These are phyloP conservation scores for Pythium vanterpoolii DNA, from an alignment of 352 stramenopile genomes.

Conservation along the genomic window DNA sequence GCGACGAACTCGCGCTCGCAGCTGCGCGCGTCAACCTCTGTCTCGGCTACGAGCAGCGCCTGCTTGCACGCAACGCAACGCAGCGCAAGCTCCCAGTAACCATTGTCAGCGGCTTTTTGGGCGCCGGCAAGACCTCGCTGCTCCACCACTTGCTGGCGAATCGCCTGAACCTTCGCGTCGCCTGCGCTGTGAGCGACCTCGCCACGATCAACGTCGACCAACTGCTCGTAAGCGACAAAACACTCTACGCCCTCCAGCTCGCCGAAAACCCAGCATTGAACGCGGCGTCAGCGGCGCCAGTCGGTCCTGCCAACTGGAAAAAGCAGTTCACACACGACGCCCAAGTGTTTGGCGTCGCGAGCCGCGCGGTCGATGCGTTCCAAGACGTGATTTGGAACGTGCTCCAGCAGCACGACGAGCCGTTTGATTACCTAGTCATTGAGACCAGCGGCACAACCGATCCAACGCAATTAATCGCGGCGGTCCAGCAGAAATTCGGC, in stretches of 20 bases:
- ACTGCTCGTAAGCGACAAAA: constrained; percentile 47
- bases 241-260: constrained; percentile 17
- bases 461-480: constrained; percentile 57
- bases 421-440: constrained; percentile 76
- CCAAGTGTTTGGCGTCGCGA: constrained; percentile 33
- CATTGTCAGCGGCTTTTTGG: constrained; percentile 65
- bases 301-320: constrained; percentile 8
- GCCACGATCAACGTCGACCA: constrained; percentile 69
- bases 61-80: constrained; percentile 49
- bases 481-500: constrained; percentile 71
- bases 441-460: constrained; percentile 77
- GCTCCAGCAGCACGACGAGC: constrained; percentile 38
- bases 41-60: constrained; percentile 44
- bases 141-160: constrained; percentile 60
- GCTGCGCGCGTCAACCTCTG: constrained; percentile 55
- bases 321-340: constrained; percentile 20
- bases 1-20: constrained; percentile 36
- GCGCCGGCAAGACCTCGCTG: constrained; percentile 68
- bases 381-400: constrained; percentile 71
- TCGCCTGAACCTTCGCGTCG: constrained; percentile 64
- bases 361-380: constrained; percentile 44
- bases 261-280: constrained; percentile 36
- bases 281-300: constrained; percentile 18
- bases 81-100: constrained; percentile 52
- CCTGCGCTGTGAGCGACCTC: constrained; percentile 67